Evolutionary conservation across 73 alveolate species (phyloP), one percentile per base, ranked within the genome.

Genomic region (Stentor roeselii): DNA sequence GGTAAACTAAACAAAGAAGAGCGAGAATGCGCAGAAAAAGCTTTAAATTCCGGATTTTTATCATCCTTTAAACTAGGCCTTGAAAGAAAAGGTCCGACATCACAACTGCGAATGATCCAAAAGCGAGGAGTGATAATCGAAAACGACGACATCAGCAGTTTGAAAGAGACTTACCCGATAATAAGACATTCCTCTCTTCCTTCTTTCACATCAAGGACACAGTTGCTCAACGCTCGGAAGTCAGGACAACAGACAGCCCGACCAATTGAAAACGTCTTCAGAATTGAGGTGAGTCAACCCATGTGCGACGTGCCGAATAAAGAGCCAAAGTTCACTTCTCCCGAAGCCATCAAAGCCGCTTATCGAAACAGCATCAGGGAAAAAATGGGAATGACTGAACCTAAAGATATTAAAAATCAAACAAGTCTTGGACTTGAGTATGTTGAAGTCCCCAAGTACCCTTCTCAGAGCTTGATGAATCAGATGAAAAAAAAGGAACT

Each of bases 41-140:
- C 92, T 27, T 58, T 86, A 35, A 6, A 60, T 60, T 40, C 34
- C 35, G 92, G 87, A 76, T 36, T n/a, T 14, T 89, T 82, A 75
- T 87, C 74, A 75, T 90, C 90, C 80, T 92, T 85, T 83, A 86
- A 87, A 41, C 91, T 95, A 93, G 89, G 89, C 75, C 85, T 92
- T 30, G 96, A 91, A 83, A 86, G 78, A 41, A 74, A 82, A 75
- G 97, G 95, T 2, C 90, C 93, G 42, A 78, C 59, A 30, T 80
- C 89, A 58, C 93, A 94, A 42, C 83, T 84, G 83, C 82, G 96
- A 89, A 50, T 93, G 39, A 75, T 93, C 36, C 90, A 87, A 86
- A 91, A 93, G 78, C 85, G 97, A 83, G 98, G 98, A 36, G 91
- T 84, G 60, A 86, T 93, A 34, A 84, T 92, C 0, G 98, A 93